phyloP scores from a whole-genome alignment of 345 rosid genomes.

The Leavenworthia alabamica region DNA sequence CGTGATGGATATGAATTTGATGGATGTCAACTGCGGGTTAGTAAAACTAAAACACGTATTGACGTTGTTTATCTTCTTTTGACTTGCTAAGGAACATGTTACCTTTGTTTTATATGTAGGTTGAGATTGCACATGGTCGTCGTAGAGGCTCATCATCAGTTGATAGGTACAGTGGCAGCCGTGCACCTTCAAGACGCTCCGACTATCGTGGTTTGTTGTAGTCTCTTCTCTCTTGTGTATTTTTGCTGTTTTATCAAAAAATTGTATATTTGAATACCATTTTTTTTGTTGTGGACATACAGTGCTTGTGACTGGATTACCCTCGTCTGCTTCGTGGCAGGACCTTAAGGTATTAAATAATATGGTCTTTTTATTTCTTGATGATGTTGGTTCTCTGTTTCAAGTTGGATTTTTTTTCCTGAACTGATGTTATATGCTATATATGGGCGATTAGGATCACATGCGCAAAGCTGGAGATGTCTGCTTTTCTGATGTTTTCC shows the following conservation, averaged over 20 bases:
- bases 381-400: background rate
- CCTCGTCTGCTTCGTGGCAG: constrained; percentile 98
- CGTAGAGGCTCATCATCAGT: constrained; percentile 66
- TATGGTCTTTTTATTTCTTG: background rate
- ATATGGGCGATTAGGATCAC: constrained; percentile 58
- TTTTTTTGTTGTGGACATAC: constrained; percentile 10
- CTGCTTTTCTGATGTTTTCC: constrained; percentile 88
- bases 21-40: constrained; percentile 70
- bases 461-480: constrained; percentile 99
- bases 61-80: background rate
- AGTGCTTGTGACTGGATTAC: constrained; percentile 88
- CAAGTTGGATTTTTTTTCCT: background rate
- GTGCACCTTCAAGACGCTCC: constrained; percentile 70
- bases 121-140: constrained; percentile 89
- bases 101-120: constrained; percentile 36
- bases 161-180: constrained; percentile 64
- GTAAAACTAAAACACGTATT: constrained; percentile 21
- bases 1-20: constrained; percentile 92
- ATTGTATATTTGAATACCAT: background rate
- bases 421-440: background rate
- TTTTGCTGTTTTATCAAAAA: background rate
- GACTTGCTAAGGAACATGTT: background rate
- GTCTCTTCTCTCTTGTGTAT: background rate
- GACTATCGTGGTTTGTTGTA: constrained; percentile 81
- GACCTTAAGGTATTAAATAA: constrained; percentile 69